Conservation (phyloP, 2,329 filamentous ascomycete species). For the Fusarium chlamydosporum region DNA sequence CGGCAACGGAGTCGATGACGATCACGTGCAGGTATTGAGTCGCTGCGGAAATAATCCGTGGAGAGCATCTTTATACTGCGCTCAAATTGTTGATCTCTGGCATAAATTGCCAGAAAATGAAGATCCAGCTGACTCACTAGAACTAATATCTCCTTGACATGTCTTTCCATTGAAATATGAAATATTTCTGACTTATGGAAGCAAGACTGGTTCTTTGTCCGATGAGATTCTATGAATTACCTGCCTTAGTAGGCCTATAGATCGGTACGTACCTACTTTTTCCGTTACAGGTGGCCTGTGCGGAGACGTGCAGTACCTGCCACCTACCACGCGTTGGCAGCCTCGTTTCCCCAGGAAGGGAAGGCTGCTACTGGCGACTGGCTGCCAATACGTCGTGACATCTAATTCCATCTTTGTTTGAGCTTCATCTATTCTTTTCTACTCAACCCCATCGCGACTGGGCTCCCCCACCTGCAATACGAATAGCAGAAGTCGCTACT, state of each 20-base stretch:
- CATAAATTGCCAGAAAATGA: neutral
- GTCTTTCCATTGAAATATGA: too few species aligned
- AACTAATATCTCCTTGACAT: too few species aligned
- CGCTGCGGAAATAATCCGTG: neutral
- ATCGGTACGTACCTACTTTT: slow-evolving; percentile 23
- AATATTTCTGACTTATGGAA: neutral
- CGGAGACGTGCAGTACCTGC: slow-evolving; percentile 21
- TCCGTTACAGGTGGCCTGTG: slow-evolving; percentile 38
- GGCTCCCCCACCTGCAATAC: slow-evolving; percentile 28
- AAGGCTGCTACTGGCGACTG: slow-evolving; percentile 26
- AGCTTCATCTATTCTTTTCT: slow-evolving; percentile 43
- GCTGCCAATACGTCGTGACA: slow-evolving; percentile 49
- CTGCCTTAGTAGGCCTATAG: neutral
- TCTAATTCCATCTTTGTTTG: slow-evolving; percentile 29
- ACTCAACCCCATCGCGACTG: slow-evolving; percentile 47
- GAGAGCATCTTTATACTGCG: neutral
- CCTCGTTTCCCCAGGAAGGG: slow-evolving; percentile 50
- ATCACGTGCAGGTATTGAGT: slow-evolving; percentile 36
- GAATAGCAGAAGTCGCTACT: slow-evolving; percentile 25
- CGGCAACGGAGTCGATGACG: slow-evolving; percentile 40
- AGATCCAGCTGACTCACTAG: neutral
- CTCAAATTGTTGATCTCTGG: neutral
- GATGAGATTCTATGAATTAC: neutral
- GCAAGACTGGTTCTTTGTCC: neutral
- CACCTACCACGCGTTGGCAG: slow-evolving; percentile 27